Evolutionary conservation across 2,329 filamentous ascomycete species (phyloP).

Genomic region (Leptographium radiaticola): DNA sequence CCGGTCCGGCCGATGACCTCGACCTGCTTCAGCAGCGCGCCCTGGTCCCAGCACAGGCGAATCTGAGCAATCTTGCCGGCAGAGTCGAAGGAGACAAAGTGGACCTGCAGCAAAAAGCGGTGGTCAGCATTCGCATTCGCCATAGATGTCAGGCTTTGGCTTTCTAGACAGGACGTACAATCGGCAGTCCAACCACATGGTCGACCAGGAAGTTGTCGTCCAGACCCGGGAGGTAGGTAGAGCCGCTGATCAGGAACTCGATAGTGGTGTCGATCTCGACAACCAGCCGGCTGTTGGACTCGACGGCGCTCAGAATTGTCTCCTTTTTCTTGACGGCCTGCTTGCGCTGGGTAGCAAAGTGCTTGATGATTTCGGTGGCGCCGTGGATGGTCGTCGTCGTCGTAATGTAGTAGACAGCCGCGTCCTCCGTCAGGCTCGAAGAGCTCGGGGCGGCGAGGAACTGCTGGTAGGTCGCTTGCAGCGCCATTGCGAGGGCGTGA

Average conservation of each 20-base stretch:
- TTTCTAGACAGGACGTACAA: constrained; percentile 45
- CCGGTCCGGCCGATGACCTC: constrained; percentile 85
- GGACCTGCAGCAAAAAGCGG: constrained; percentile 39
- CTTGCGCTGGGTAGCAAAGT: constrained; percentile 57
- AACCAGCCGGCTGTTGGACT: constrained; percentile 55
- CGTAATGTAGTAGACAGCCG: constrained; percentile 76
- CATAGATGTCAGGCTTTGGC: not conserved
- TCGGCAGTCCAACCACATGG: constrained; percentile 61
- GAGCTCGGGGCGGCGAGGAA: constrained; percentile 57
- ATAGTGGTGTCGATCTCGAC: constrained; percentile 72
- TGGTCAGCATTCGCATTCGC: constrained; percentile 1
- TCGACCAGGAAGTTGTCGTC: constrained; percentile 92
- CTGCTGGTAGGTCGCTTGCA: constrained; percentile 50
- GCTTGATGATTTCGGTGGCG: constrained; percentile 66
- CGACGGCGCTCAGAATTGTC: constrained; percentile 59
- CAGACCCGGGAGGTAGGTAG: constrained; percentile 73
- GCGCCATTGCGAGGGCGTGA: constrained; percentile 24
- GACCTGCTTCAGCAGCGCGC: constrained; percentile 78
- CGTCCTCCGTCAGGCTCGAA: constrained; percentile 49
- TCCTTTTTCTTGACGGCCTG: constrained; percentile 75
- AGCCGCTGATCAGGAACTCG: constrained; percentile 70
- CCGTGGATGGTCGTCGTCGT: constrained; percentile 66
- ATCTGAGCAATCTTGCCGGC: constrained; percentile 73
- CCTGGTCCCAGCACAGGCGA: constrained; percentile 91
- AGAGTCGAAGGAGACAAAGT: constrained; percentile 74